Percentiles rank a stretch among this genome's conserved stretches.
Evolutionary conservation across 2,329 filamentous ascomycete species (phyloP).

Genomic region (Alternaria sp.): DNA sequence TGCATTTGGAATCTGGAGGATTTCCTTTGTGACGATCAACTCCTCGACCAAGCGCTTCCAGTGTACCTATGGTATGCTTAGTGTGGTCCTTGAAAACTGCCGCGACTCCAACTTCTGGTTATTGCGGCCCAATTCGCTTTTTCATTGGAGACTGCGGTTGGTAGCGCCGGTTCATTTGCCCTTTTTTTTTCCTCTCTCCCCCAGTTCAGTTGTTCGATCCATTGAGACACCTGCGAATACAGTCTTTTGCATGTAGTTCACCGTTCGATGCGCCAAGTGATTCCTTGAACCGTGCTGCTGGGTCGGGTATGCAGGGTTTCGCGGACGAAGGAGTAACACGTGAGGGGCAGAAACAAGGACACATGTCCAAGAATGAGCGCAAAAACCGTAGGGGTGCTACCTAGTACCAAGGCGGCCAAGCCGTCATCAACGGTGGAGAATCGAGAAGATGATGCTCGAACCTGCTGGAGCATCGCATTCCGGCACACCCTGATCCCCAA

Average conservation of each 20-base stretch:
- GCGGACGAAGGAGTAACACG: not conserved
- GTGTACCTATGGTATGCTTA: not conserved
- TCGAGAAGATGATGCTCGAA: not conserved
- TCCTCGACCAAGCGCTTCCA: not conserved
- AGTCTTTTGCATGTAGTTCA: conserved; percentile 13
- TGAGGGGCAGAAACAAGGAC: not conserved
- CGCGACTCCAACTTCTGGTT: not conserved
- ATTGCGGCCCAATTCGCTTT: conserved; percentile 19
- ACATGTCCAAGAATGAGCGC: not conserved
- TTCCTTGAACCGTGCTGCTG: conserved; percentile 18
- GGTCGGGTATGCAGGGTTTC: conserved; percentile 6
- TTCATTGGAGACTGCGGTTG: conserved; percentile 1
- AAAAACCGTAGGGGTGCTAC: not conserved
- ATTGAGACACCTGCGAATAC: not conserved
- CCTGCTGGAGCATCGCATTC: not conserved
- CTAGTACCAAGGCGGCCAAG: not conserved
- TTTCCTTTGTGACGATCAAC: not conserved
- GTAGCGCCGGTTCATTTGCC: conserved; percentile 10
- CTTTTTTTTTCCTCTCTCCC: not conserved
- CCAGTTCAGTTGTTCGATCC: not conserved
- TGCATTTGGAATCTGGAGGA: not conserved
- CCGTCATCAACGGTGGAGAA: not conserved
- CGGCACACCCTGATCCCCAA: not conserved
- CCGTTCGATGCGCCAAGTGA: conserved; percentile 31
- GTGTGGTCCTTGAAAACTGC: not conserved